Evolutionary conservation across 73 alveolate genomes (phyloP).

Genomic region (Paramecium biaurelia): DNA sequence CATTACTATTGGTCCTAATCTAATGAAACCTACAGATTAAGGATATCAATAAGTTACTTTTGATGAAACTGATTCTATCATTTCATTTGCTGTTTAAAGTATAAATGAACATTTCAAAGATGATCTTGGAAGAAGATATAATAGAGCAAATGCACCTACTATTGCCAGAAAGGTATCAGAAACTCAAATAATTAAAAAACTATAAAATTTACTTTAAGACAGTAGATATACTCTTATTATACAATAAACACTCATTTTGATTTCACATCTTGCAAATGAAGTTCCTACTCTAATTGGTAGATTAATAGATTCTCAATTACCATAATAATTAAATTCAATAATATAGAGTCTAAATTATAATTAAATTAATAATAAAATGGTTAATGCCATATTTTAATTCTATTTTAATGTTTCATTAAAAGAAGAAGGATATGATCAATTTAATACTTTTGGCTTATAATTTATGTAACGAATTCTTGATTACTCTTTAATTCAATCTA

Average conservation of each 20-base stretch:
- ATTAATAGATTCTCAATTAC: slow-evolving; percentile 16
- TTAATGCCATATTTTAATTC: background rate
- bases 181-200: background rate
- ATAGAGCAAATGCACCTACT: slow-evolving; percentile 49
- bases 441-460: background rate
- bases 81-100: background rate
- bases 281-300: slow-evolving; percentile 30
- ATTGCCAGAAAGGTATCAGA: slow-evolving; percentile 41
- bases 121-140: background rate
- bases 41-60: background rate
- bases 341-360: background rate
- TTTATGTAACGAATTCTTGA: background rate
- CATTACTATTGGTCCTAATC: background rate
- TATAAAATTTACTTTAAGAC: background rate
- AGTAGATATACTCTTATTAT: background rate
- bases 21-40: background rate
- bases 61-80: background rate
- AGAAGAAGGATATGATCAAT: slow-evolving; percentile 38
- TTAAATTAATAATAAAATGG: background rate
- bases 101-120: slow-evolving; percentile 26
- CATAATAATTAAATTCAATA: background rate
- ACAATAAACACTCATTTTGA: background rate
- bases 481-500: background rate
- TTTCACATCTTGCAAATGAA: slow-evolving; percentile 34
- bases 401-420: slow-evolving; percentile 1